Conservation (phyloP, 2,329 filamentous ascomycete genomes). For the Madurella mycetomatis region DNA sequence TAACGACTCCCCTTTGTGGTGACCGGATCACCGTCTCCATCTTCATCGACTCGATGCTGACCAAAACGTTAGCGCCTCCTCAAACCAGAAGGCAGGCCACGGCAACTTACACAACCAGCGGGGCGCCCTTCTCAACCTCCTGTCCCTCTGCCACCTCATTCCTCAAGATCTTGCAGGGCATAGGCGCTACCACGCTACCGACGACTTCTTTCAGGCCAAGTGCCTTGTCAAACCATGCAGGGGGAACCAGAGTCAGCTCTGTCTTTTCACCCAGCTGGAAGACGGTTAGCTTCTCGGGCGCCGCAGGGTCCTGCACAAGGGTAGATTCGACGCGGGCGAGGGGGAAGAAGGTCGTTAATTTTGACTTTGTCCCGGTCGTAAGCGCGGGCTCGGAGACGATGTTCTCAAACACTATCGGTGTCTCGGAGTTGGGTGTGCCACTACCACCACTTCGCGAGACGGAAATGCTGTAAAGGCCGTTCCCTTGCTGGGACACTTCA, state of each 20-base stretch:
- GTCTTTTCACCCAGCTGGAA: conserved; percentile 68
- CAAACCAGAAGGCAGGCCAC: not conserved
- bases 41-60: conserved; percentile 79
- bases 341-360: conserved; percentile 72
- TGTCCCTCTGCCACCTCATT: conserved; percentile 85
- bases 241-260: conserved; percentile 53
- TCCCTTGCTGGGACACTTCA: conserved; percentile 44
- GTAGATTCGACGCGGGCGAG: conserved; percentile 75
- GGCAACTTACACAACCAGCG: conserved; percentile 69
- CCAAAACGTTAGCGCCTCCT: not conserved
- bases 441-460: conserved; percentile 37
- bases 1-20: conserved; percentile 66
- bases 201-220: conserved; percentile 74
- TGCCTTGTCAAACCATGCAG: conserved; percentile 82
- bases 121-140: conserved; percentile 75
- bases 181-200: conserved; percentile 84
- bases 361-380: conserved; percentile 31
- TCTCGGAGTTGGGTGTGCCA: conserved; percentile 26
- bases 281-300: conserved; percentile 61
- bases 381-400: conserved; percentile 39
- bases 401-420: conserved; percentile 40
- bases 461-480: conserved; percentile 43
- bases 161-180: conserved; percentile 94
- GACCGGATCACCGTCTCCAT: conserved; percentile 83
- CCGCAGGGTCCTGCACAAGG: conserved; percentile 55